phyloP scores from a whole-genome alignment of 2,329 filamentous ascomycete species.

The Pleomassaria siparia region DNA sequence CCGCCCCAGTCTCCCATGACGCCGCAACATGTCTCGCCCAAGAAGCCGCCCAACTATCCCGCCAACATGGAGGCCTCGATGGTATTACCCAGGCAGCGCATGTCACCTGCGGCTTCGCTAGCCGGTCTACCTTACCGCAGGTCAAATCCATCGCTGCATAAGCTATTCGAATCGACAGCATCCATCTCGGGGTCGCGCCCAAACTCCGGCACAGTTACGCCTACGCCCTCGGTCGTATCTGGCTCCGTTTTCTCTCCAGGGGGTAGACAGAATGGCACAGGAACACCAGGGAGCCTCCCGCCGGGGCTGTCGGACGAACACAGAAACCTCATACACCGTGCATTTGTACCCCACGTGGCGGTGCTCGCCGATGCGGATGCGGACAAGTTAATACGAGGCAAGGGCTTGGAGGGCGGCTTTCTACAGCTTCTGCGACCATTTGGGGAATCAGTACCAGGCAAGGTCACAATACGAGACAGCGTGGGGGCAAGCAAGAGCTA shows the following conservation, averaged over 20 bases:
- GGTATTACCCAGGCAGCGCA: slow-evolving; percentile 61
- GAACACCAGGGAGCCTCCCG: slow-evolving; percentile 41
- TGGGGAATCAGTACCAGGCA: slow-evolving; percentile 83
- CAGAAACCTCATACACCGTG: slow-evolving; percentile 70
- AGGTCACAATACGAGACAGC: slow-evolving; percentile 88
- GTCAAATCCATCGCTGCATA: slow-evolving; percentile 55
- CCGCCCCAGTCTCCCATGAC: slow-evolving; percentile 44
- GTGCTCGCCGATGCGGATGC: slow-evolving; percentile 87
- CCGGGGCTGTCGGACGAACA: slow-evolving; percentile 56
- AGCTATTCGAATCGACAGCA: slow-evolving; percentile 55
- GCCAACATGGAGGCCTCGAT: slow-evolving; percentile 68
- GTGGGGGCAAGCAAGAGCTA: slow-evolving; percentile 78
- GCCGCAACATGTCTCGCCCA: slow-evolving; percentile 43
- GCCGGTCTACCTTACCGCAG: slow-evolving; percentile 56
- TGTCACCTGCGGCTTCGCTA: slow-evolving; percentile 62
- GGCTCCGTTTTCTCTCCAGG: slow-evolving; percentile 51
- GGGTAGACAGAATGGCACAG: slow-evolving; percentile 35
- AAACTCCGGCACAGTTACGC: slow-evolving; percentile 48
- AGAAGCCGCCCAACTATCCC: slow-evolving; percentile 37
- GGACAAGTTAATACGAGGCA: slow-evolving; percentile 74
- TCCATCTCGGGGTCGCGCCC: slow-evolving; percentile 45
- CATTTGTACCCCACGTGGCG: slow-evolving; percentile 86
- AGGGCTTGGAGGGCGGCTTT: slow-evolving; percentile 81
- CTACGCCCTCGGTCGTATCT: slow-evolving; percentile 35
- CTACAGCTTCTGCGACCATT: slow-evolving; percentile 87